These are phyloP conservation scores for Stemphylium lycopersici DNA, from an alignment of 2,329 filamentous ascomycete species.

Conservation along the genomic window DNA sequence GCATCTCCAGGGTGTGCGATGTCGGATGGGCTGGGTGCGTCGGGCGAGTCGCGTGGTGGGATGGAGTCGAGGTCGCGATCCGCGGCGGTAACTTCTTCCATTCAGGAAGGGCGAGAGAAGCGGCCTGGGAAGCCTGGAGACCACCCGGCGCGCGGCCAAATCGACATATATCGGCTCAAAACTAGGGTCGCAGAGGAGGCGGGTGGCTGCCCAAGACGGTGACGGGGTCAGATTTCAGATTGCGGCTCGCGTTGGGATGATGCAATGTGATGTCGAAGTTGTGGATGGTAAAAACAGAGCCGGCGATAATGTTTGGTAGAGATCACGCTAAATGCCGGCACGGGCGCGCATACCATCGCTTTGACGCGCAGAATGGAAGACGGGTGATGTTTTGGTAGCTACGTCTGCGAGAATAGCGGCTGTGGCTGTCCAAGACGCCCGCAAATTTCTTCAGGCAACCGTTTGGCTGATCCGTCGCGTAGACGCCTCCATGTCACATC, in stretches of 20 bases:
- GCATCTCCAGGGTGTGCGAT: conserved; percentile 23
- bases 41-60: conserved; percentile 30
- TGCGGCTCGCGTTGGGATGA: conserved; percentile 32
- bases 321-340: conserved; percentile 22
- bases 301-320: conserved; percentile 15
- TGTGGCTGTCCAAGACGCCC: background rate
- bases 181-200: conserved; percentile 30
- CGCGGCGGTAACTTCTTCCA: conserved; percentile 41
- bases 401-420: background rate
- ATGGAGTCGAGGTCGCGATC: conserved; percentile 39
- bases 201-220: conserved; percentile 23
- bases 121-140: conserved; percentile 39
- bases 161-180: conserved; percentile 36
- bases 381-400: background rate
- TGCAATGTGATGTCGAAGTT: conserved; percentile 40
- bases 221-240: conserved; percentile 40
- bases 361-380: conserved; percentile 6
- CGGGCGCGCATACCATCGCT: conserved; percentile 8
- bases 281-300: conserved; percentile 23
- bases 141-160: conserved; percentile 42
- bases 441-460: background rate
- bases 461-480: conserved; percentile 8
- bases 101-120: conserved; percentile 35
- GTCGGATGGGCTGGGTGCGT: conserved; percentile 25
- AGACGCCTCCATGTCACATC: conserved; percentile 12